phyloP scores from a whole-genome alignment of 2,329 filamentous ascomycete species.

The Hansfordia pulvinata region DNA sequence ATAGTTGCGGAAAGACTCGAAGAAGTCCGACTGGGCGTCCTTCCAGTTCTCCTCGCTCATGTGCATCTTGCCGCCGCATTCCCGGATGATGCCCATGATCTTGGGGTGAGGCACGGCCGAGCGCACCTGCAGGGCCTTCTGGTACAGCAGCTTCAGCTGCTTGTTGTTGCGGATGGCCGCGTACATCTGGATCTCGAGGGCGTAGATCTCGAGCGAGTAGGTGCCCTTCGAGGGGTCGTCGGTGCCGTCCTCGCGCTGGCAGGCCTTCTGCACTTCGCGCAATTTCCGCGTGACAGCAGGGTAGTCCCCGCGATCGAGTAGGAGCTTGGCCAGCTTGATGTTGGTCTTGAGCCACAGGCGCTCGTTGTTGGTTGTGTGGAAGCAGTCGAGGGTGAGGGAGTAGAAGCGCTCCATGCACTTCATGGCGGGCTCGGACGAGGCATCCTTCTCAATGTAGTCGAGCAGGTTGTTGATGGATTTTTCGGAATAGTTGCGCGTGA shows the following conservation, averaged over 20 bases:
- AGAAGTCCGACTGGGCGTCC: constrained; percentile 92
- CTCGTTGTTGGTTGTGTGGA: constrained; percentile 96
- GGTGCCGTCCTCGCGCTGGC: constrained; percentile 72
- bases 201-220: constrained; percentile 90
- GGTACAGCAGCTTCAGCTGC: constrained; percentile 83
- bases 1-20: constrained; percentile 97
- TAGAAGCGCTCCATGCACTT: constrained; percentile 92
- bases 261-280: constrained; percentile 76
- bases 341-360: constrained; percentile 96
- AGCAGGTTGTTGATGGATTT: constrained; percentile 99
- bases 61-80: constrained; percentile 99
- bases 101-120: constrained; percentile 98
- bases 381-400: constrained; percentile 81
- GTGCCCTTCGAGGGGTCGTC: constrained; percentile 94
- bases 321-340: constrained; percentile 86
- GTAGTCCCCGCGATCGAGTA: constrained; percentile 87
- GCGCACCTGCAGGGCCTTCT: constrained; percentile 78
- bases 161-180: constrained; percentile 96
- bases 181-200: constrained; percentile 97
- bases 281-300: constrained; percentile 67
- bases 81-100: constrained; percentile 97
- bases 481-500: constrained; percentile 96
- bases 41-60: constrained; percentile 99
- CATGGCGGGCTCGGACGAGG: constrained; percentile 52
- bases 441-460: constrained; percentile 91